Base-by-base conservation (phyloP, 495 filamentous ascomycete genomes). In the Talaromyces wortmannii region DNA sequence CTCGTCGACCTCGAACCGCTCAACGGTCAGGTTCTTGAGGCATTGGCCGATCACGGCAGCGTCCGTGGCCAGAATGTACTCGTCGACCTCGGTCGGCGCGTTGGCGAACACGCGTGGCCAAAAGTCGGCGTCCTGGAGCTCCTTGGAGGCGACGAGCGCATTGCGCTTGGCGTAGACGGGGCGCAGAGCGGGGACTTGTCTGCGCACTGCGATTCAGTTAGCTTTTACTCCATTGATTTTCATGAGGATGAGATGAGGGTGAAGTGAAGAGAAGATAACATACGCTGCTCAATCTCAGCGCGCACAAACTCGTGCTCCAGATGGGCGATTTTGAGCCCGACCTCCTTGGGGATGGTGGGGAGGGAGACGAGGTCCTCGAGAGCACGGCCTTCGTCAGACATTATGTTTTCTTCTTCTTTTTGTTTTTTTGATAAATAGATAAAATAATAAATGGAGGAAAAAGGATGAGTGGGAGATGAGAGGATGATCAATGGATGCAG, bases 61-160 rank as follows among this genome's bases (percentile, higher is more conserved):
- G 72, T 97, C 92, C 31, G 78, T 77, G 16, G 89, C 83, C 56
- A 88, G 85, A 62, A 96, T 89, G 71, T 82, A 87, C 66, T 89
- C 85, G 69, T 95, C 91, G 58, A 96, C 81, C 51, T 95, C 87
- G 30, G 77, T 76, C 2, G 91, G 89, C 5, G 90, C 84, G 70
- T 90, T 86, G 65, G 92, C 86, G 63, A 96, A 74, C 44, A 96
- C 90, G 56, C 92, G 77, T 31, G 87, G 74, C 92, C 92, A 97
- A 83, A 96, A 97, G 74, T 89, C 81, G 31, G 76, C 75, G n/a
- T 52, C 50, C 59, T 68, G 53, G 5, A 77, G 59, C 11, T 67
- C 62, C 63, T 95, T 91, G 61, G 82, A 71, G 53, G 78, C 68
- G 55, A 89, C 78, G 54, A 88, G 66, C 62, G 79, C 74, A n/a